Conservation (phyloP, 331 rosid species). For the Quercus phellos region DNA sequence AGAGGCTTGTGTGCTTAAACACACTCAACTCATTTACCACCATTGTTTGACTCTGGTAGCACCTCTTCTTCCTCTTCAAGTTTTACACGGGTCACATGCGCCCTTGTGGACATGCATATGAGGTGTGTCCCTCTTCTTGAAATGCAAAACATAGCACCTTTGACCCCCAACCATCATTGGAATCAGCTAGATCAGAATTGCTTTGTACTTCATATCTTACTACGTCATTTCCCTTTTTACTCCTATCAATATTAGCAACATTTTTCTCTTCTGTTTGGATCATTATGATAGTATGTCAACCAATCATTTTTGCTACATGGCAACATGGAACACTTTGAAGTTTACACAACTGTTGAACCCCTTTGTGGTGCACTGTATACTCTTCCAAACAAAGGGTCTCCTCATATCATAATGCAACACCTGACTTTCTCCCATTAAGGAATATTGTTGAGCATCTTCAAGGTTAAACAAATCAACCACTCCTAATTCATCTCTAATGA, state of each 20-base stretch:
- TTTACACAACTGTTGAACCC: background rate
- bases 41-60: background rate
- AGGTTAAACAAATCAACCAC: background rate
- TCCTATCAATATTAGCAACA: background rate
- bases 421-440: background rate
- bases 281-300: too few species aligned
- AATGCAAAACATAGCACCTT: too few species aligned
- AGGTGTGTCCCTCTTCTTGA: too few species aligned
- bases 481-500: too few species aligned
- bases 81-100: too few species aligned
- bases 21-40: too few species aligned
- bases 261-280: too few species aligned
- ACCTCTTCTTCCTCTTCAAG: background rate
- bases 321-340: too few species aligned
- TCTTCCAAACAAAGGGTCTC: background rate
- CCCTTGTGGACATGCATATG: too few species aligned
- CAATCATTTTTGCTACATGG: background rate
- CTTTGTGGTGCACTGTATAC: background rate
- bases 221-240: background rate
- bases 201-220: background rate
- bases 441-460: background rate
- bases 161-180: too few species aligned
- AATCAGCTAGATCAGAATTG: background rate
- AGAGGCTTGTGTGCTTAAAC: too few species aligned
- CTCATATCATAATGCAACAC: background rate